These are phyloP conservation scores for Talaromyces amestolkiae DNA, from an alignment of 2,329 filamentous ascomycete species.

Conservation along the genomic window DNA sequence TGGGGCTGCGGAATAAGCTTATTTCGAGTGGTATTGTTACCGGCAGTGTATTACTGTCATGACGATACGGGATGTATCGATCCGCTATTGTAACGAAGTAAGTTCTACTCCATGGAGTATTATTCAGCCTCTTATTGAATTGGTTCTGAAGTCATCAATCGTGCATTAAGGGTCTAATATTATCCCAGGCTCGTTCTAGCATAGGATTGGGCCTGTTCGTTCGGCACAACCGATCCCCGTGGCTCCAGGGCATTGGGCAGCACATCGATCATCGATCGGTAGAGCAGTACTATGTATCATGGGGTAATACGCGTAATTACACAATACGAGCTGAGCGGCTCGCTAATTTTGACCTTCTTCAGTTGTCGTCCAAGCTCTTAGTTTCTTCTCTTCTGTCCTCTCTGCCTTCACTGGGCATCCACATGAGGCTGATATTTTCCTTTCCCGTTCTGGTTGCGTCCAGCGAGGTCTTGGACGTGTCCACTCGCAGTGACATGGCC, in stretches of 20 bases:
- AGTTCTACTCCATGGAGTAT: neutral
- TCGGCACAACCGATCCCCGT: neutral
- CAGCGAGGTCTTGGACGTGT: neutral
- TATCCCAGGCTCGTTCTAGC: neutral
- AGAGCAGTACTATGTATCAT: neutral
- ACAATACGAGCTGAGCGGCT: conserved; percentile 10
- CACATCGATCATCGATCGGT: neutral
- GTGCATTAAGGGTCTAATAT: neutral
- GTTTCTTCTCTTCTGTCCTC: no score
- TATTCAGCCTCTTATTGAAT: neutral
- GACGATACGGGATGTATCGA: neutral
- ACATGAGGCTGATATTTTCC: conserved; percentile 8
- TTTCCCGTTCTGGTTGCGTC: conserved; percentile 4
- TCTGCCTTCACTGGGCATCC: neutral
- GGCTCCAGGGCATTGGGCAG: neutral
- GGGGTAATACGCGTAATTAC: neutral
- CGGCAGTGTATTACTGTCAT: neutral
- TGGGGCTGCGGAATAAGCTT: conserved; percentile 5
- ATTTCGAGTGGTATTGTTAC: neutral
- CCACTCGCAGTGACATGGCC: neutral
- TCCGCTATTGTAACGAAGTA: neutral
- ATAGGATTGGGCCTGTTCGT: neutral
- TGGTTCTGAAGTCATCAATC: no score
- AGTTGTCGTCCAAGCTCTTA: conserved; percentile 1
- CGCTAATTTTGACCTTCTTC: conserved; percentile 19